Evolutionary conservation across 495 filamentous ascomycete species (phyloP).

Genomic region (Aspergillus affinis): DNA sequence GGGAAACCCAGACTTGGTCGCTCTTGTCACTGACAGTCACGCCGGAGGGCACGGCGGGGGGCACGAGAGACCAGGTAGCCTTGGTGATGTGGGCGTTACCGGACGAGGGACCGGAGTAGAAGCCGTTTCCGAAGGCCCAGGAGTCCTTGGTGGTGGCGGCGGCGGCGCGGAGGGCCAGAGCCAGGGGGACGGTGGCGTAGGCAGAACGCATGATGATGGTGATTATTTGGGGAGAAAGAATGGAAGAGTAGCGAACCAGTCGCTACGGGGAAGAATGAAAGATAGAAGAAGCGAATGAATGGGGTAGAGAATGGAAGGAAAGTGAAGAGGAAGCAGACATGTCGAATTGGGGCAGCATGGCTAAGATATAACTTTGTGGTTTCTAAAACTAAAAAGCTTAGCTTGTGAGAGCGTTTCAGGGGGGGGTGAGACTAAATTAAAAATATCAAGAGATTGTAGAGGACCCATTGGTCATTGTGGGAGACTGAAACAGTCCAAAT

Average conservation of each 20-base stretch:
- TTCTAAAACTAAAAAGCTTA: too few relatives aligned
- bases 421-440: too few relatives aligned
- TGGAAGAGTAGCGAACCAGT: slow-evolving; percentile 1
- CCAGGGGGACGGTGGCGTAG: slow-evolving; percentile 11
- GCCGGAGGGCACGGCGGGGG: slow-evolving; percentile 16
- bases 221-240: background rate
- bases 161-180: slow-evolving; percentile 15
- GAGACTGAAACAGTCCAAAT: too few relatives aligned
- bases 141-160: slow-evolving; percentile 13
- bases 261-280: background rate
- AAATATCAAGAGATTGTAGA: too few relatives aligned
- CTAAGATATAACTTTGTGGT: too few relatives aligned
- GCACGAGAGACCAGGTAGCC: slow-evolving; percentile 21
- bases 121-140: slow-evolving; percentile 21
- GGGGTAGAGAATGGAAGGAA: background rate
- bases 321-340: too few relatives aligned
- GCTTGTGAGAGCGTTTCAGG: too few relatives aligned
- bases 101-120: slow-evolving; percentile 19
- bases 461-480: too few relatives aligned
- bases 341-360: too few relatives aligned
- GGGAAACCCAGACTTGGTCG: slow-evolving; percentile 21
- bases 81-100: slow-evolving; percentile 17
- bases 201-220: slow-evolving; percentile 15
- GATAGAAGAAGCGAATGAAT: slow-evolving; percentile 4
- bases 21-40: slow-evolving; percentile 1